Conservation (phyloP, 306 rosid genomes). For the Malus fusca region DNA sequence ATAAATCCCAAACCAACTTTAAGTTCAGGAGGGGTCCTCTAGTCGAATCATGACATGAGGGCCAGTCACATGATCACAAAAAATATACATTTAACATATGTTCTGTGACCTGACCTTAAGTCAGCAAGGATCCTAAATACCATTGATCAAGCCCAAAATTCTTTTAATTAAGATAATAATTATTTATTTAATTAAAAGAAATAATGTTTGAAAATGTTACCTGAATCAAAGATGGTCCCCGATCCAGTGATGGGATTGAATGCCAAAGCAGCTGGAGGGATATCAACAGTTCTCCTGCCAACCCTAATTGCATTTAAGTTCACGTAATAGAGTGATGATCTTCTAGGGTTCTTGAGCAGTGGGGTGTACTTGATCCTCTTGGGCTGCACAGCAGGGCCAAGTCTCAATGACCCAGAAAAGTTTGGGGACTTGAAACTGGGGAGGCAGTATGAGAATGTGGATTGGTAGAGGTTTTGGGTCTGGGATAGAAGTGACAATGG, state of each 20-base stretch:
- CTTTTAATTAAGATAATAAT: background rate
- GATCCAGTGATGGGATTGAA: constrained; percentile 78
- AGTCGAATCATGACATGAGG: background rate
- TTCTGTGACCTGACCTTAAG: background rate
- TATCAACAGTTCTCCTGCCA: constrained; percentile 61
- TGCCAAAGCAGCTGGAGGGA: constrained; percentile 69
- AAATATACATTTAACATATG: background rate
- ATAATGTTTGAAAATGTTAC: constrained; percentile 26
- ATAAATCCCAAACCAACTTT: background rate
- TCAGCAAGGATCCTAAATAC: background rate
- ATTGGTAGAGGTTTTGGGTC: constrained; percentile 58
- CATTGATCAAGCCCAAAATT: background rate
- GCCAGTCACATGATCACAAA: background rate
- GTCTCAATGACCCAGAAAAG: constrained; percentile 75
- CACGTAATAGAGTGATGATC: constrained; percentile 81
- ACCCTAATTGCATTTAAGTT: constrained; percentile 60
- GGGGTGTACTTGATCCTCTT: constrained; percentile 72
- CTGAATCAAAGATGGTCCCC: constrained; percentile 84
- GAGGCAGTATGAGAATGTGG: constrained; percentile 91
- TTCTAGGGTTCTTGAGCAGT: constrained; percentile 67
- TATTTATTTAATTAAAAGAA: background rate
- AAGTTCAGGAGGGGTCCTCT: background rate
- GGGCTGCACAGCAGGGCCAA: constrained; percentile 87
- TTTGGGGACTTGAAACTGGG: constrained; percentile 72
- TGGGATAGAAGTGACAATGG: constrained; percentile 70